These are phyloP conservation scores for Blastobotrys illinoisensis DNA, from an alignment of 1,139 yeast species.

Conservation along the genomic window DNA sequence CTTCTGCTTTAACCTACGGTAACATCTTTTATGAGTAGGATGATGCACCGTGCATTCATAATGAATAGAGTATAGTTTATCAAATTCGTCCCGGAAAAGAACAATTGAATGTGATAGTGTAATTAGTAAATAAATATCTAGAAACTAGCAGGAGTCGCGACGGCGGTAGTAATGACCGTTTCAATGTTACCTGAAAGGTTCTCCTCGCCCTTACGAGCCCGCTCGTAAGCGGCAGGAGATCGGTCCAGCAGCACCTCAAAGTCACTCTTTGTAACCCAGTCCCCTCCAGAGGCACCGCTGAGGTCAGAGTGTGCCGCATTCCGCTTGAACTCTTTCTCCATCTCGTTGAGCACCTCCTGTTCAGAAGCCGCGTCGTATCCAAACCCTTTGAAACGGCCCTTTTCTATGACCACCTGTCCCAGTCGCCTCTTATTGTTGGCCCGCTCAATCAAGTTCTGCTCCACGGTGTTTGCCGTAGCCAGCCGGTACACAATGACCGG, in stretches of 20 bases:
- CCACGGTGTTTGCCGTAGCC: constrained; percentile 72
- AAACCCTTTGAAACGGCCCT: constrained; percentile 69
- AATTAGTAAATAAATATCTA: constrained; percentile 1
- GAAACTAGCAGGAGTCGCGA: too few species aligned
- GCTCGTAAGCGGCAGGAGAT: constrained; percentile 42
- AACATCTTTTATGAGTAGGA: too few species aligned
- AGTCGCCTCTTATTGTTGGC: constrained; percentile 75
- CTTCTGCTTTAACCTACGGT: too few species aligned
- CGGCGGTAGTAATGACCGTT: not conserved
- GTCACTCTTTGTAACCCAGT: constrained; percentile 37
- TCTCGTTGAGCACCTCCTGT: constrained; percentile 16
- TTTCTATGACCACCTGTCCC: constrained; percentile 76
- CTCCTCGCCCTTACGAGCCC: constrained; percentile 20
- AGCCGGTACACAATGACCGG: constrained; percentile 81
- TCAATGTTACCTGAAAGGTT: constrained; percentile 13
- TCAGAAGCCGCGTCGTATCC: constrained; percentile 31
- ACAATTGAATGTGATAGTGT: too few species aligned
- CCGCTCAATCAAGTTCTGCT: constrained; percentile 68
- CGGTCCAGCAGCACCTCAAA: constrained; percentile 52
- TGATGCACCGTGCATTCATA: too few species aligned
- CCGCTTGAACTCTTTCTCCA: constrained; percentile 14
- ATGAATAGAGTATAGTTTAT: too few species aligned
- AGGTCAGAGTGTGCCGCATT: constrained; percentile 30
- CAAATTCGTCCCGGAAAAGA: too few species aligned
- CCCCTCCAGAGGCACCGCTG: constrained; percentile 23